A percentile compares a stretch with the other conserved stretches of the same genome.
Conservation (phyloP, 805 yeast genomes). For the Candida namnaoensis region DNA sequence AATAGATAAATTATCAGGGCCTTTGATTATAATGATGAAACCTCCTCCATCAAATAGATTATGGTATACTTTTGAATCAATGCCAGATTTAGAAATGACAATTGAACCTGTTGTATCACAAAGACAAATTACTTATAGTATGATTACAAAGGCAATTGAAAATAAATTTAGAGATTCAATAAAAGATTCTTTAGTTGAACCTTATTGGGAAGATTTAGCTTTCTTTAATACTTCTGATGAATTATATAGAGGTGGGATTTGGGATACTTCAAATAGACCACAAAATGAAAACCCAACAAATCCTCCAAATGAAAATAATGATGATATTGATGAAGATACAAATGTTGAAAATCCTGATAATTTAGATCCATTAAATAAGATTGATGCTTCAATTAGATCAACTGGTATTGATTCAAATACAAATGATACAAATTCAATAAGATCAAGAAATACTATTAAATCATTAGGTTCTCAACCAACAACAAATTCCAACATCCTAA, state of each 20-base stretch:
- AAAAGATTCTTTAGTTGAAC: conserved; percentile 71
- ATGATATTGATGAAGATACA: background rate
- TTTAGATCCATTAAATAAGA: background rate
- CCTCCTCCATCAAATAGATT: conserved; percentile 87
- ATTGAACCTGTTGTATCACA: conserved; percentile 92
- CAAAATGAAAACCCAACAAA: background rate
- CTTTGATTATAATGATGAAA: conserved; percentile 58
- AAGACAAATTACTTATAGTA: conserved; percentile 65
- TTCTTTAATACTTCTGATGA: conserved; percentile 59
- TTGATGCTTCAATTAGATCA: conserved; percentile 1
- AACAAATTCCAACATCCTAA: conserved; percentile 1
- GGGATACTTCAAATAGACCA: conserved; percentile 45
- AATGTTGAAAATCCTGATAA: background rate
- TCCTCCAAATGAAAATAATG: conserved; percentile 2
- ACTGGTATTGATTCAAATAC: conserved; percentile 2
- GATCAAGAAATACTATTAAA: conserved; percentile 4
- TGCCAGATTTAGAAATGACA: conserved; percentile 66
- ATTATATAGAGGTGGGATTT: conserved; percentile 85
- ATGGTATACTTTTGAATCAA: conserved; percentile 82
- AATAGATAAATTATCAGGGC: conserved; percentile 64
- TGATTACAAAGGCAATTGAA: conserved; percentile 75
- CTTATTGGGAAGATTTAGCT: conserved; percentile 82
- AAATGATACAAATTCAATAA: conserved; percentile 3
- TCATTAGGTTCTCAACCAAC: conserved; percentile 3
- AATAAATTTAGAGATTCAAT: conserved; percentile 73